A percentile compares a stretch with the other conserved stretches of the same genome.
phyloP scores from a whole-genome alignment of 306 rosid genomes.

The Medicago truncatula region DNA sequence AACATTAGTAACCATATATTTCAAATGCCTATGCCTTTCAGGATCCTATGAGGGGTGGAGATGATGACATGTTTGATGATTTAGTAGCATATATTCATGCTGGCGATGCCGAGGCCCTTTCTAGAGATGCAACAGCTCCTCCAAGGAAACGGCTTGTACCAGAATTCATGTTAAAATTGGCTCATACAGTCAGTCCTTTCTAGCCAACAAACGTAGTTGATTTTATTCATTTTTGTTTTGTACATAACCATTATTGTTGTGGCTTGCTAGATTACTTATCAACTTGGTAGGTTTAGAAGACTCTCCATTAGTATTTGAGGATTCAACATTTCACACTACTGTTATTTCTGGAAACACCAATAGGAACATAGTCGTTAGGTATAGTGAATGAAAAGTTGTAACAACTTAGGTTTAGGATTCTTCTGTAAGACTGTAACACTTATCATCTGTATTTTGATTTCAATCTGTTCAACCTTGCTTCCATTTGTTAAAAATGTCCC shows the following conservation, averaged over 20 bases:
- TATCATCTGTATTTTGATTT: not conserved
- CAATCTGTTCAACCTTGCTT: not conserved
- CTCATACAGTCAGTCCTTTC: constrained; percentile 86
- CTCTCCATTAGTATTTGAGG: not conserved
- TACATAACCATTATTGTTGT: constrained; percentile 34
- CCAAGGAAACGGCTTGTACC: constrained; percentile 91
- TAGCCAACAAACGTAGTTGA: constrained; percentile 38
- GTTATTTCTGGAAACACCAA: constrained; percentile 22
- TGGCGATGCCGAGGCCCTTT: constrained; percentile 68
- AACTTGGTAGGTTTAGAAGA: constrained; percentile 7
- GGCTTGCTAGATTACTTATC: constrained; percentile 7
- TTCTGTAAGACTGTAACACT: not conserved
- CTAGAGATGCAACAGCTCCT: constrained; percentile 73
- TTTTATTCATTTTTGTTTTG: constrained; percentile 25
- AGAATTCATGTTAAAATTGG: constrained; percentile 82
- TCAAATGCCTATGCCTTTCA: constrained; percentile 41
- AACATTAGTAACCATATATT: not conserved
- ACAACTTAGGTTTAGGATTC: not conserved
- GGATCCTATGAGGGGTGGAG: constrained; percentile 99
- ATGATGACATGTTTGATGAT: constrained; percentile 79
- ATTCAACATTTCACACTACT: constrained; percentile 10
- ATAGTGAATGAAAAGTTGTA: not conserved
- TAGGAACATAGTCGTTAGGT: constrained; percentile 17
- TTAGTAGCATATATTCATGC: constrained; percentile 70
- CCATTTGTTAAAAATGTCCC: not conserved